Evolutionary conservation across 208 protist genomes (phyloP).

Genomic region (Trypanosomatidae sp.): DNA sequence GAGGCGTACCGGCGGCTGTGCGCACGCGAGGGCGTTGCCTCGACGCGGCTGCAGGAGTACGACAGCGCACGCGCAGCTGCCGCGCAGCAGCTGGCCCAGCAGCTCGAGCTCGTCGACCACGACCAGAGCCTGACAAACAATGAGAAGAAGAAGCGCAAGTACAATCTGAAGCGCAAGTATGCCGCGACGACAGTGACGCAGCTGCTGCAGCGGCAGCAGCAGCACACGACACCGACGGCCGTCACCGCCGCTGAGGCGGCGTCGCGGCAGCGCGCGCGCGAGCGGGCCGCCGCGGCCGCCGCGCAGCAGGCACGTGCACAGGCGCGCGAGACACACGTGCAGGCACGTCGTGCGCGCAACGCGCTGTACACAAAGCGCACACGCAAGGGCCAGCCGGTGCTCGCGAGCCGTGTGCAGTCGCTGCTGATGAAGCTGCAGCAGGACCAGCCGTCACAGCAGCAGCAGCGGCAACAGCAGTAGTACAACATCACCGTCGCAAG

Average conservation of each 20-base stretch:
- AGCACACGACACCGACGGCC: constrained; percentile 27
- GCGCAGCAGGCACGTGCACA: constrained; percentile 22
- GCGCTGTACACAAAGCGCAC: constrained; percentile 52
- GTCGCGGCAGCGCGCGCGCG: constrained; percentile 31
- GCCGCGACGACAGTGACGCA: constrained; percentile 60
- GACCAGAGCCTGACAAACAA: constrained; percentile 80
- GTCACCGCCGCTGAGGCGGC: constrained; percentile 39
- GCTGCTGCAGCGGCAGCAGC: constrained; percentile 37
- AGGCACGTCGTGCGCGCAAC: constrained; percentile 28
- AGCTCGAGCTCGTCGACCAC: constrained; percentile 56
- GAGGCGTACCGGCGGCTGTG: constrained; percentile 82
- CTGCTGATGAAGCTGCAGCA: constrained; percentile 51
- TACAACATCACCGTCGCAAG: no score
- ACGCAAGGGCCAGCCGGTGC: constrained; percentile 63
- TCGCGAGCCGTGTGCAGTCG: constrained; percentile 52
- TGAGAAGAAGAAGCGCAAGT: constrained; percentile 79
- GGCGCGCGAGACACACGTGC: constrained; percentile 26
- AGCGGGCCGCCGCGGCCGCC: constrained; percentile 19
- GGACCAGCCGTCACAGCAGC: no score
- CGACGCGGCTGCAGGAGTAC: constrained; percentile 73
- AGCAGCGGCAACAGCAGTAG: no score
- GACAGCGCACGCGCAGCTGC: constrained; percentile 32
- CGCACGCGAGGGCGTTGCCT: constrained; percentile 65
- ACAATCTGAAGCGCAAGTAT: constrained; percentile 79
- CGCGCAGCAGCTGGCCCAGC: constrained; percentile 16